Evolutionary conservation across 495 filamentous ascomycete genomes (phyloP).

Genomic region (Oleoguttula mirabilis): DNA sequence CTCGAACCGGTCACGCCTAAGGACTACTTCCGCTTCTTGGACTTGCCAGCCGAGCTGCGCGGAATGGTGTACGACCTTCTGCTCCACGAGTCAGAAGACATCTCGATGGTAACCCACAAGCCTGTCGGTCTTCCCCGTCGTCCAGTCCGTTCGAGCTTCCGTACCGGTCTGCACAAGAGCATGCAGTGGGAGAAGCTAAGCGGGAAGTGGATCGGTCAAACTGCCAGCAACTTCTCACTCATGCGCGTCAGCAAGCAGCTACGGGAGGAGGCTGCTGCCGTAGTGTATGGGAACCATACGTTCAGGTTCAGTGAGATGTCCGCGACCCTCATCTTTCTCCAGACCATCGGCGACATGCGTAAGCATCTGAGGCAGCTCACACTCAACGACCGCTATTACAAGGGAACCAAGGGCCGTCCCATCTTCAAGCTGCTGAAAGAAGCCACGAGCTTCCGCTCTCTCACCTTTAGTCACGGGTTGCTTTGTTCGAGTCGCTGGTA

Average conservation of each 20-base stretch:
- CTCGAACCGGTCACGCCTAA: conserved; percentile 1
- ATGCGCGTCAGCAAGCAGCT: conserved; percentile 16
- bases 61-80: conserved; percentile 14
- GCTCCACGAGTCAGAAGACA: conserved; percentile 1
- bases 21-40: conserved; percentile 12
- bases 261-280: conserved; percentile 8
- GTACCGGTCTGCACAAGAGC: neutral
- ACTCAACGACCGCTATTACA: neutral
- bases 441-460: neutral
- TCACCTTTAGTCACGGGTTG: neutral
- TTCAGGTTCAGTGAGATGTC: conserved; percentile 6
- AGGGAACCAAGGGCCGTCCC: neutral
- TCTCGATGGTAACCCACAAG: conserved; percentile 2
- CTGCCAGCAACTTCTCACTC: conserved; percentile 4
- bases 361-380: conserved; percentile 2
- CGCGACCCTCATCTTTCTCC: neutral
- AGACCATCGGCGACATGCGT: conserved; percentile 7
- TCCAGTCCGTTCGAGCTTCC: neutral
- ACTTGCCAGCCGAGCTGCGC: conserved; percentile 15
- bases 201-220: conserved; percentile 7
- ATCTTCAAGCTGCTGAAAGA: conserved; percentile 1
- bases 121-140: conserved; percentile 1
- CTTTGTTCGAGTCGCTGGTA: neutral
- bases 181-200: neutral
- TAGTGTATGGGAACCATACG: conserved; percentile 15